phyloP scores from a whole-genome alignment of 352 stramenopile genomes.

The Phytophthora hibernalis region DNA sequence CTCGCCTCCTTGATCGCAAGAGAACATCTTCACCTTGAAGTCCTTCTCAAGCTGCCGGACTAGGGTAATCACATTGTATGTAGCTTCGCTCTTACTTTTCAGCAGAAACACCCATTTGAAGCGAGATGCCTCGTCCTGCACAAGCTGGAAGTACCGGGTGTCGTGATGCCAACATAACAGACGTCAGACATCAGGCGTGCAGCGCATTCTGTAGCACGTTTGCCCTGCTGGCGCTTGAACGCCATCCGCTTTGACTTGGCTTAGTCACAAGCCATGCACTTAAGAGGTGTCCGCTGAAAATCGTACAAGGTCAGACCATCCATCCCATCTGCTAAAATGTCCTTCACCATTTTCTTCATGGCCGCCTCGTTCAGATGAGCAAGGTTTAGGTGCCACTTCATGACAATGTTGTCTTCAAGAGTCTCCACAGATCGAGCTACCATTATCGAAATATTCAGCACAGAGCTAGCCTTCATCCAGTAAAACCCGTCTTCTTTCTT shows the following conservation, averaged over 20 bases:
- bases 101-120: conserved; percentile 4
- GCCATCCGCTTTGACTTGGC: no score
- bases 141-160: background rate
- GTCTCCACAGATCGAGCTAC: background rate
- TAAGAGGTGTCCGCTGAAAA: background rate
- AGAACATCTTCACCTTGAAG: conserved; percentile 4
- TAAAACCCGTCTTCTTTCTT: conserved; percentile 6
- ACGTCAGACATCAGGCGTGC: conserved; percentile 6
- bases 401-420: no score
- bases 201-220: background rate
- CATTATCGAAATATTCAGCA: background rate
- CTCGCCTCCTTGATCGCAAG: no score
- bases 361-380: background rate
- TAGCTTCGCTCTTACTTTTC: conserved; percentile 3
- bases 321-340: background rate
- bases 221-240: conserved; percentile 1
- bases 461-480: background rate
- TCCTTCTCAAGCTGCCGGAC: conserved; percentile 3
- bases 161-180: background rate
- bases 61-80: conserved; percentile 3
- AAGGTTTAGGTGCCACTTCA: no score
- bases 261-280: no score
- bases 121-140: background rate
- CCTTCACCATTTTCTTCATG: background rate
- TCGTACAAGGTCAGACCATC: background rate